Percentiles rank a stretch among this genome's conserved stretches.
These are phyloP conservation scores for Litchi chinensis DNA, from an alignment of 345 rosid genomes.

Conservation along the genomic window DNA sequence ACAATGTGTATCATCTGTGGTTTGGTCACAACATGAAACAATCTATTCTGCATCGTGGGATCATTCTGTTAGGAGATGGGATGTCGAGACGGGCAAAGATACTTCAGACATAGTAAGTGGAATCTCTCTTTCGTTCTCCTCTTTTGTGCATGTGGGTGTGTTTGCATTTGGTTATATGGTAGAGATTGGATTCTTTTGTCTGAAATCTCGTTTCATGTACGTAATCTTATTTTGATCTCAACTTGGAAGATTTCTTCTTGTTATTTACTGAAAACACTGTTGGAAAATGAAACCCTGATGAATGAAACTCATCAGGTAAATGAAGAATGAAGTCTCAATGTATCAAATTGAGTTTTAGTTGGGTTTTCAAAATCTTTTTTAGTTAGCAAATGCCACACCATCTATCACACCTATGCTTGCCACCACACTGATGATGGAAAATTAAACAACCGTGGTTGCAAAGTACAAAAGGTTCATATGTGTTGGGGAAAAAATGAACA, in stretches of 20 bases:
- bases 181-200: too few species aligned
- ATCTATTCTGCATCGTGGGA: constrained; percentile 96
- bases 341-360: neutral
- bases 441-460: neutral
- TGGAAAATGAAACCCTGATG: neutral
- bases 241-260: neutral
- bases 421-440: neutral
- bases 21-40: constrained; percentile 75
- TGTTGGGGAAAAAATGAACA: neutral
- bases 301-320: neutral
- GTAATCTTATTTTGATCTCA: neutral
- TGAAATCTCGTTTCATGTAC: too few species aligned
- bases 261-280: neutral
- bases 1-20: constrained; percentile 79
- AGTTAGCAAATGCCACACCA: neutral
- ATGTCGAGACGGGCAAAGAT: constrained; percentile 84
- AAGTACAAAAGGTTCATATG: neutral
- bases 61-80: constrained; percentile 91
- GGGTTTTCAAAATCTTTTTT: neutral
- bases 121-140: neutral
- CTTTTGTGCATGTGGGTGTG: neutral
- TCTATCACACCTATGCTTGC: neutral
- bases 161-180: too few species aligned
- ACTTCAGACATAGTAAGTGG: constrained; percentile 57
- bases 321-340: neutral